Base-by-base conservation (phyloP, 225 moss, liverwort and hornwort genomes). In the Sphagnum tenellum region DNA sequence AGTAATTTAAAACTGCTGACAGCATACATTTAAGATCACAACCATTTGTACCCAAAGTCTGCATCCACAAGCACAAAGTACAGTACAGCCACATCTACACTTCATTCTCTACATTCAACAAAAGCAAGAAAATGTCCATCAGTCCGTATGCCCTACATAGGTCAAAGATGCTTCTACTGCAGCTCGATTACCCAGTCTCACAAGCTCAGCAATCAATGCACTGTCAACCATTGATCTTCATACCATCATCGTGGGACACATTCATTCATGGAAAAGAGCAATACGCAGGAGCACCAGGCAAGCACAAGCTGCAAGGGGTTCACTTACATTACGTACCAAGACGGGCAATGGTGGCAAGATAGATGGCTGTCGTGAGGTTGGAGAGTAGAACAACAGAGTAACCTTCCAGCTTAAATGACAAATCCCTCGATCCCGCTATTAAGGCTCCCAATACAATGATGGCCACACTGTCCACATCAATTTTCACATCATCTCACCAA, bases 301-400 rank as follows among this genome's bases (percentile, higher is more conserved):
- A 29, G 29, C 66, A 65, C 73, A 64, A 60, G 73, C 71, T 60
- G 52, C 67, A 72, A 68, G 81, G 69, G 69, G 80, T 55, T 60
- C 5, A 45, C 77, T 77, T 72, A 66, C 73, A 73, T 73, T 73
- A 84, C 83, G 74, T 87, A 93, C 98, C 98, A 77, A 98, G 85
- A 73, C 90, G 89, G 72, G 98, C 83, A n/a, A 98, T 98, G 48
- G 85, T 90, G 62, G 90, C 83, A 81, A 98, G 82, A 73, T 98
- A 98, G 49, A 89, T 69, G 47, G 98, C 98, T 52, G 98, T 98
- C 47, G 98, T 93, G 70, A 98, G 65, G 75, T 98, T 98, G 53
- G 98, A 98, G 49, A 90, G 71, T 12, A 98, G 81, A 61, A 98
- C 98, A 59, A 90, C 13, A 65, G 83, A 72, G 66, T 98, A 98